These are phyloP conservation scores for Brettanomyces custersianus DNA, from an alignment of 805 yeast species.

Conservation along the genomic window DNA sequence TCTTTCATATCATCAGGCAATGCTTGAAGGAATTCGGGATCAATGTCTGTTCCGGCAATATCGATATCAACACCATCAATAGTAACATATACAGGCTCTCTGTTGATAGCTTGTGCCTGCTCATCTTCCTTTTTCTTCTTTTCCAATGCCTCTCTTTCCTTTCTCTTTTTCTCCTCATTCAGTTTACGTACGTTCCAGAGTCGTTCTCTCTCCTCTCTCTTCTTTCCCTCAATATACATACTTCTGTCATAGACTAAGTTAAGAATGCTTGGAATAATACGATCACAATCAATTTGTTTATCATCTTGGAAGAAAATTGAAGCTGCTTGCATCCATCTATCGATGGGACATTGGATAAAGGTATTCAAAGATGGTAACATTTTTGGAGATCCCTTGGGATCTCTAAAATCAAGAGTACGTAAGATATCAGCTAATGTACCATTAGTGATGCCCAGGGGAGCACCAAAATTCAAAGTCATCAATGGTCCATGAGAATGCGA, in stretches of 20 bases:
- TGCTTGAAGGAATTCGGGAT: slow-evolving; percentile 83
- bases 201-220: slow-evolving; percentile 4
- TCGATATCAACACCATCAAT: slow-evolving; percentile 77
- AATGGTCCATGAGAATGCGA: neutral
- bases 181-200: neutral
- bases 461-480: slow-evolving; percentile 1
- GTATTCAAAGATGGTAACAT: slow-evolving; percentile 13
- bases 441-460: neutral
- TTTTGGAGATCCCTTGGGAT: neutral
- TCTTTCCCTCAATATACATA: slow-evolving; percentile 25
- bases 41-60: slow-evolving; percentile 83
- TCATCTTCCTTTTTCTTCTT: slow-evolving; percentile 13
- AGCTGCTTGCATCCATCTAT: slow-evolving; percentile 60
- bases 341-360: slow-evolving; percentile 32
- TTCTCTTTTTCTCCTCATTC: slow-evolving; percentile 20
- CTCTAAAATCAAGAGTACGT: neutral
- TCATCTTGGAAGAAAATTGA: slow-evolving; percentile 40
- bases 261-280: slow-evolving; percentile 34
- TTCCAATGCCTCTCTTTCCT: slow-evolving; percentile 24
- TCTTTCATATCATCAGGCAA: slow-evolving; percentile 90
- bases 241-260: slow-evolving; percentile 43
- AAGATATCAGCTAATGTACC: slow-evolving; percentile 2
- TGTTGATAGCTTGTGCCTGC: slow-evolving; percentile 12
- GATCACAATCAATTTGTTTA: slow-evolving; percentile 23
- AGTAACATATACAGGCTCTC: slow-evolving; percentile 56